Percentiles rank a stretch among this genome's conserved stretches.
phyloP scores from a whole-genome alignment of 2,329 filamentous ascomycete species.

The Epicoccum nigrum region DNA sequence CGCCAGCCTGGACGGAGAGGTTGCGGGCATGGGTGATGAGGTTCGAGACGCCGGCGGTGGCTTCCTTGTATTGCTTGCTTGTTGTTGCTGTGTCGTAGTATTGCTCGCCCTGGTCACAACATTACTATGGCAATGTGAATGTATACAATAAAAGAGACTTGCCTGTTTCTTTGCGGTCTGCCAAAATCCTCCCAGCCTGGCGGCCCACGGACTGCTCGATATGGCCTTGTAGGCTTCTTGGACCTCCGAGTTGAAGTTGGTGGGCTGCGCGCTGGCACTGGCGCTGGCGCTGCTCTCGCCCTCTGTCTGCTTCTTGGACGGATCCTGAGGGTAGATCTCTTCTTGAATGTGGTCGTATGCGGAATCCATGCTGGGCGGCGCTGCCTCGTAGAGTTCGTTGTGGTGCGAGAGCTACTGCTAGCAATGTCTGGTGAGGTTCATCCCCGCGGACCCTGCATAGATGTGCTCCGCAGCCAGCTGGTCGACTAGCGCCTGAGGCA shows the following conservation, averaged over 20 bases:
- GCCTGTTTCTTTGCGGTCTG: slow-evolving; percentile 94
- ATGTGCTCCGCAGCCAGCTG: slow-evolving; percentile 25
- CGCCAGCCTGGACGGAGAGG: slow-evolving; percentile 62
- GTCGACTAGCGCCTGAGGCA: slow-evolving; percentile 19
- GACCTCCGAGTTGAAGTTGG: slow-evolving; percentile 80
- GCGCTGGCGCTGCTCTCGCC: slow-evolving; percentile 49
- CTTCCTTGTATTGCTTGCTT: slow-evolving; percentile 84
- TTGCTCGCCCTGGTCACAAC: slow-evolving; percentile 69
- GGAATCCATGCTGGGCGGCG: slow-evolving; percentile 73
- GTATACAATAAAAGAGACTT: slow-evolving; percentile 32
- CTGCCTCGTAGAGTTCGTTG: slow-evolving; percentile 3
- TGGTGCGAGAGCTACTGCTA: slow-evolving; percentile 20
- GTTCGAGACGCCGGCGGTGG: slow-evolving; percentile 77
- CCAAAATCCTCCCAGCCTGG: slow-evolving; percentile 84
- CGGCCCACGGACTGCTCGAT: slow-evolving; percentile 89
- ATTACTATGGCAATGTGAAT: slow-evolving; percentile 3
- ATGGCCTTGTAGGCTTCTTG: slow-evolving; percentile 96
- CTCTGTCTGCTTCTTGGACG: slow-evolving; percentile 54
- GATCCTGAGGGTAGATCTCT: slow-evolving; percentile 65
- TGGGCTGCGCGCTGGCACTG: slow-evolving; percentile 39
- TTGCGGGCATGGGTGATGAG: slow-evolving; percentile 76
- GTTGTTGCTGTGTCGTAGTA: slow-evolving; percentile 84
- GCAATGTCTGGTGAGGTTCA: slow-evolving; percentile 13
- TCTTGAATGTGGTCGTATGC: slow-evolving; percentile 97
- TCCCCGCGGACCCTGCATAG: slow-evolving; percentile 16